Evolutionary conservation across 192 early-diverging fungal species (phyloP).

Genomic region (Thamnidium elegans): DNA sequence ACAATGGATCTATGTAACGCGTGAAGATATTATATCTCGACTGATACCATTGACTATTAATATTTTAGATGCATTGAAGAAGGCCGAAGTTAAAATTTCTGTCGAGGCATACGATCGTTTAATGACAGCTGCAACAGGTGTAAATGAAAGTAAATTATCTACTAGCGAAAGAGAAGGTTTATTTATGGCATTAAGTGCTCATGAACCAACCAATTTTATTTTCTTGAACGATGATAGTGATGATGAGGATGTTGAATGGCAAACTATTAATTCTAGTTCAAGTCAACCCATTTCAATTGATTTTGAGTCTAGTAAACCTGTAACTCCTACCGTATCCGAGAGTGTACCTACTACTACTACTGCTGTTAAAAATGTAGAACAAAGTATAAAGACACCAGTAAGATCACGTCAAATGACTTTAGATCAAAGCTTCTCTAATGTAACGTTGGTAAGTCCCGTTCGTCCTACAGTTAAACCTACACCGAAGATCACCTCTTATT

Average conservation of each 20-base stretch:
- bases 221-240: conserved; percentile 31
- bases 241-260: conserved; percentile 25
- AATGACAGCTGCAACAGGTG: conserved; percentile 32
- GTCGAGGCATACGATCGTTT: conserved; percentile 28
- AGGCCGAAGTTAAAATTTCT: conserved; percentile 19
- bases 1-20: conserved; percentile 34
- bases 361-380: background rate
- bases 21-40: conserved; percentile 14
- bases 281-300: background rate
- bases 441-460: background rate
- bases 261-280: background rate
- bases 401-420: background rate
- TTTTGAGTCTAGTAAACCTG: background rate
- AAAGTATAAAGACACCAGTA: background rate
- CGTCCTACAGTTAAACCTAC: background rate
- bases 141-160: conserved; percentile 15
- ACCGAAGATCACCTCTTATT: background rate
- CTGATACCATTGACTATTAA: conserved; percentile 23
- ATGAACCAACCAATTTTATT: conserved; percentile 30
- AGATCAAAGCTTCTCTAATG: background rate
- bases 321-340: background rate
- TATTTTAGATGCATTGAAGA: conserved; percentile 18
- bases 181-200: conserved; percentile 27
- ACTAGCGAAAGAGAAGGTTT: conserved; percentile 23
- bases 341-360: background rate